Conservation (phyloP, 2,329 filamentous ascomycete species). For the Colletotrichum sansevieriae region DNA sequence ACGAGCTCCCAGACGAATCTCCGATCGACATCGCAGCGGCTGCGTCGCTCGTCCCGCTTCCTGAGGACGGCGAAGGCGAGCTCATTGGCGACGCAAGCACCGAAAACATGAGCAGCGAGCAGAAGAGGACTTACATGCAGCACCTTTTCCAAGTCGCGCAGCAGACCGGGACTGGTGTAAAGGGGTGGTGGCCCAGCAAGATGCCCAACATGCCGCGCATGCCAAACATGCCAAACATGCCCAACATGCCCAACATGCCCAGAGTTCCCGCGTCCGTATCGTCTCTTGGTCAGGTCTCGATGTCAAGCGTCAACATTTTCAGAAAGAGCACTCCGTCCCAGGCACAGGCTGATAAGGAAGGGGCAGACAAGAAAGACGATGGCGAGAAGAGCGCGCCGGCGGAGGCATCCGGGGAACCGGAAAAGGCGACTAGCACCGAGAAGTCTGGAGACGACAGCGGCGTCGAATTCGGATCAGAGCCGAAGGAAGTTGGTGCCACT, state of each 20-base stretch:
- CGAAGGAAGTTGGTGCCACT: background rate
- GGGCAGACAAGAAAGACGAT: background rate
- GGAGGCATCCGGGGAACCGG: background rate
- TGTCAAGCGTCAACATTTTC: conserved; percentile 51
- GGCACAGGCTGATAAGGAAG: background rate
- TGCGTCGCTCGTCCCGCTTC: conserved; percentile 62
- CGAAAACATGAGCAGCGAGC: conserved; percentile 52
- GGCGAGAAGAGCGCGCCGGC: background rate
- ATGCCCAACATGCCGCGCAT: conserved; percentile 53
- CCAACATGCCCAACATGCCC: conserved; percentile 50
- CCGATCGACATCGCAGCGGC: conserved; percentile 67
- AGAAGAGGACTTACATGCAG: conserved; percentile 60
- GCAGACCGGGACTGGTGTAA: conserved; percentile 60
- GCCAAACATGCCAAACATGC: conserved; percentile 49
- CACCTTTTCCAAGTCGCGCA: conserved; percentile 64
- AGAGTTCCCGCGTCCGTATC: conserved; percentile 47
- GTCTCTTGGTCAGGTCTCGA: conserved; percentile 48
- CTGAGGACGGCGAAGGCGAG: conserved; percentile 55
- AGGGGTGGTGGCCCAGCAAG: conserved; percentile 62
- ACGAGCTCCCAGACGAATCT: conserved; percentile 54
- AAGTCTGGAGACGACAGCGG: background rate
- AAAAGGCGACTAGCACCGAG: background rate
- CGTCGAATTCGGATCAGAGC: background rate
- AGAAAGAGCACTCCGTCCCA: conserved; percentile 44
- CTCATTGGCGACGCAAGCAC: conserved; percentile 49